Conservation (phyloP, 1,139 yeast species). For the Suhomyces bribrorum region DNA sequence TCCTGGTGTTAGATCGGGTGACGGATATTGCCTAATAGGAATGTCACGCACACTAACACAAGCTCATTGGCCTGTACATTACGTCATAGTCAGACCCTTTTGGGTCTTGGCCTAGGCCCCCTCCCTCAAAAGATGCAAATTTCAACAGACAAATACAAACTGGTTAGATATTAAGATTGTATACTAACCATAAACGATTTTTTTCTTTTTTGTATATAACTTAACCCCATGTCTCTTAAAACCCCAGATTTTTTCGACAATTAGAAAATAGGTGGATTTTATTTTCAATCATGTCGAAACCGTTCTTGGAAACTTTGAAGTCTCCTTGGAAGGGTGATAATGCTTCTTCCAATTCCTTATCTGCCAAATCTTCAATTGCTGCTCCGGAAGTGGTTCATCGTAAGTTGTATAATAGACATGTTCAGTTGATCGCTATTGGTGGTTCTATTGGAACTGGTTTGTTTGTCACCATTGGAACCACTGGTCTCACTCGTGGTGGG, state of each 20-base stretch:
- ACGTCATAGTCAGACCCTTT: neutral
- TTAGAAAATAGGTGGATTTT: too few species aligned
- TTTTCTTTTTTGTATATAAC: neutral
- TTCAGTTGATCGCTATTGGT: conserved; percentile 51
- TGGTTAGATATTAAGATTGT: too few species aligned
- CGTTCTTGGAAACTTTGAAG: conserved; percentile 4
- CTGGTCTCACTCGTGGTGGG: conserved; percentile 46
- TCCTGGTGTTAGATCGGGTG: too few species aligned
- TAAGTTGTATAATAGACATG: conserved; percentile 35
- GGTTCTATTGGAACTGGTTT: conserved; percentile 54
- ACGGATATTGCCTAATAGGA: too few species aligned
- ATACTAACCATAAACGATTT: neutral
- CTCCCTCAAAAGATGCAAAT: neutral
- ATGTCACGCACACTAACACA: neutral
- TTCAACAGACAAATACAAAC: neutral
- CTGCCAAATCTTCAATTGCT: conserved; percentile 3
- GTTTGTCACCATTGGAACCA: conserved; percentile 49
- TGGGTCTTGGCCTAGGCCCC: neutral
- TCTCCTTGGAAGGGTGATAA: conserved; percentile 1
- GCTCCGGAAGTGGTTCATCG: conserved; percentile 14
- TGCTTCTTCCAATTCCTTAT: conserved; percentile 4
- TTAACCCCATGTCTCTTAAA: neutral
- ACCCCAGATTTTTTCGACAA: conserved; percentile 7
- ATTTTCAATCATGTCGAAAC: conserved; percentile 6
- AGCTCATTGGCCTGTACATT: neutral